Evolutionary conservation across 2,329 filamentous ascomycete species (phyloP).

Genomic region (Gnomoniopsis smithogilvyi): DNA sequence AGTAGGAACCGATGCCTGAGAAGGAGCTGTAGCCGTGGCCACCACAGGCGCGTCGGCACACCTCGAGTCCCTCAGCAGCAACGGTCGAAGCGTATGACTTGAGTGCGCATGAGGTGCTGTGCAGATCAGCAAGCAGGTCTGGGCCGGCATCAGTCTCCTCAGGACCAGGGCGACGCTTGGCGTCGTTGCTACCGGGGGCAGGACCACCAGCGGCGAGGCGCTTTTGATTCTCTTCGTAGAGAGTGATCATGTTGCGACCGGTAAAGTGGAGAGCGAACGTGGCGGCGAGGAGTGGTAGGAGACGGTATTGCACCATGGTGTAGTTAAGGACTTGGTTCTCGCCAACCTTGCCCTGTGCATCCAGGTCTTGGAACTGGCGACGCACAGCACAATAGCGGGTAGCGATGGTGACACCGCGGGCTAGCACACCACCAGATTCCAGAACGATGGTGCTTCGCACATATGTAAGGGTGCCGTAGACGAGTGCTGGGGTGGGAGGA

Average conservation of each 20-base stretch:
- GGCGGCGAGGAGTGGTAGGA: slow-evolving; percentile 69
- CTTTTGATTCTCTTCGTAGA: slow-evolving; percentile 71
- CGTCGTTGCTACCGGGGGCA: slow-evolving; percentile 22
- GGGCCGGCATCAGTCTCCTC: slow-evolving; percentile 65
- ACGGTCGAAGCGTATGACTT: slow-evolving; percentile 71
- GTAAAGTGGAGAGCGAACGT: slow-evolving; percentile 80
- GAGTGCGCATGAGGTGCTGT: slow-evolving; percentile 73
- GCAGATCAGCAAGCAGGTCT: slow-evolving; percentile 69
- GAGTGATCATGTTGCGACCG: slow-evolving; percentile 69
- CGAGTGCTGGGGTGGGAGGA: slow-evolving; percentile 62
- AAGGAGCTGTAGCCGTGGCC: slow-evolving; percentile 75
- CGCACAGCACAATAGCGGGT: slow-evolving; percentile 71
- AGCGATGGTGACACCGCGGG: slow-evolving; percentile 74
- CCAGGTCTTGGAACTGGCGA: slow-evolving; percentile 75
- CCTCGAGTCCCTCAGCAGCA: slow-evolving; percentile 71
- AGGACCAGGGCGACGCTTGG: slow-evolving; percentile 58
- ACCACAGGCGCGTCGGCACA: slow-evolving; percentile 72
- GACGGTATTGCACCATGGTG: slow-evolving; percentile 74
- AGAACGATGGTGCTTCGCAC: slow-evolving; percentile 72
- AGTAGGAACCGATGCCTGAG: slow-evolving; percentile 72
- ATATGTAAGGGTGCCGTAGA: slow-evolving; percentile 76
- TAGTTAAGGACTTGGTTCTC: slow-evolving; percentile 79
- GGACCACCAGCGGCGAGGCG: slow-evolving; percentile 50
- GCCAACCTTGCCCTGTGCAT: slow-evolving; percentile 48
- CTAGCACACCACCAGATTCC: slow-evolving; percentile 67